A percentile compares a stretch with the other conserved stretches of the same genome.
Evolutionary conservation across 2,329 filamentous ascomycete genomes (phyloP).

Genomic region (Cladosporium sp.): DNA sequence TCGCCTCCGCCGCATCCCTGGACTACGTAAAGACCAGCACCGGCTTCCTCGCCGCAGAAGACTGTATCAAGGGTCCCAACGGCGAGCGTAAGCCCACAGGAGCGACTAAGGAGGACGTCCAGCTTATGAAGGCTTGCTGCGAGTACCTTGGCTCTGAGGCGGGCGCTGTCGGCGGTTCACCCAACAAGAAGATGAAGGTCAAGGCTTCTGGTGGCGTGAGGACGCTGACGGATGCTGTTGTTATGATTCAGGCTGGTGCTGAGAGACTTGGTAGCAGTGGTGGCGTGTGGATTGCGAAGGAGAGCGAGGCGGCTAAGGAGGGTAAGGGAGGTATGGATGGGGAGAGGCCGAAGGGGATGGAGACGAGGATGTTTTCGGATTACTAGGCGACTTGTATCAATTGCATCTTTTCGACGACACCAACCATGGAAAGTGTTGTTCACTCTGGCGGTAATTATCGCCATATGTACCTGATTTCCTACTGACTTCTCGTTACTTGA

Average conservation of each 20-base stretch:
- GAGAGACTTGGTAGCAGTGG: constrained; percentile 53
- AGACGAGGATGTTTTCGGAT: constrained; percentile 13
- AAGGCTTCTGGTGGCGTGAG: constrained; percentile 58
- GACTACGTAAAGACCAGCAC: constrained; percentile 61
- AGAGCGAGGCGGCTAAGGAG: constrained; percentile 24
- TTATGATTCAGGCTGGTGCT: constrained; percentile 55
- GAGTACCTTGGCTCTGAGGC: constrained; percentile 32
- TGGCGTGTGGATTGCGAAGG: constrained; percentile 54
- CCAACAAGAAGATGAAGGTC: constrained; percentile 41
- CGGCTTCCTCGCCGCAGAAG: constrained; percentile 47
- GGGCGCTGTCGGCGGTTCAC: constrained; percentile 17
- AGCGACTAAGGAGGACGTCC: constrained; percentile 50
- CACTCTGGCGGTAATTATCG: no score
- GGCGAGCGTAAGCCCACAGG: constrained; percentile 29
- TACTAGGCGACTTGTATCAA: not conserved
- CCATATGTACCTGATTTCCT: no score
- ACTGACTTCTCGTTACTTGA: no score
- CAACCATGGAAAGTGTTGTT: no score
- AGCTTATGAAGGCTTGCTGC: constrained; percentile 50
- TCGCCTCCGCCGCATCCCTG: constrained; percentile 50
- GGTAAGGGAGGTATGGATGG: constrained; percentile 6
- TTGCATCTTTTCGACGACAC: not conserved
- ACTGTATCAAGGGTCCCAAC: not conserved
- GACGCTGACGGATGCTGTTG: constrained; percentile 46
- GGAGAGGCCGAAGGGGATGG: constrained; percentile 8